Percentiles rank a stretch among this genome's conserved stretches.
These are phyloP conservation scores for Rubia peregrina DNA, from an alignment of 305 asterid genomes.

Conservation along the genomic window DNA sequence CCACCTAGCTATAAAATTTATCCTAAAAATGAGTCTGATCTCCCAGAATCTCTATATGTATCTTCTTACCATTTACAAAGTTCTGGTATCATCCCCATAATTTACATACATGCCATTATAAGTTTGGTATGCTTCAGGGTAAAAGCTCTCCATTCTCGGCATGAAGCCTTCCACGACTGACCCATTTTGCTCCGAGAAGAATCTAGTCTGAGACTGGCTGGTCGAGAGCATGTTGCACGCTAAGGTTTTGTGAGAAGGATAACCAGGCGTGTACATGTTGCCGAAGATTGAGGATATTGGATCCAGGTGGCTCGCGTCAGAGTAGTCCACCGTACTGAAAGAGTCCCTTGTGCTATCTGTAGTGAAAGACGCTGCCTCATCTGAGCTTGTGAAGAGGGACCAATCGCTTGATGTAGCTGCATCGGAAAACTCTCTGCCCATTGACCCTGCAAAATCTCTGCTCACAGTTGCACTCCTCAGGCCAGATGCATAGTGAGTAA, in stretches of 20 bases:
- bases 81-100: constrained; percentile 24
- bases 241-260: constrained; percentile 29
- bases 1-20: constrained; percentile 24
- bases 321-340: constrained; percentile 53
- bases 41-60: constrained; percentile 21
- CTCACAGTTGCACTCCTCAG: constrained; percentile 30
- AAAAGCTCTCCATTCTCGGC: constrained; percentile 4
- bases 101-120: constrained; percentile 21
- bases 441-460: constrained; percentile 26
- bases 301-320: constrained; percentile 30
- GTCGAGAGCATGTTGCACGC: constrained; percentile 45
- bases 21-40: constrained; percentile 17
- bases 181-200: constrained; percentile 37
- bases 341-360: constrained; percentile 85
- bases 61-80: constrained; percentile 23
- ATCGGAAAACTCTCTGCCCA: constrained; percentile 43
- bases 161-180: constrained; percentile 29
- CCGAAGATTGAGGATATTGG: constrained; percentile 49
- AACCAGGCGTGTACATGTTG: constrained; percentile 30
- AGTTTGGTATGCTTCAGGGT: constrained; percentile 18
- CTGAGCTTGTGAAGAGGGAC: constrained; percentile 71
- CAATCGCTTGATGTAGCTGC: constrained; percentile 51
- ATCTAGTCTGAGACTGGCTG: constrained; percentile 42
- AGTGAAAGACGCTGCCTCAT: constrained; percentile 61
- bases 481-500: constrained; percentile 20